Evolutionary conservation across 495 filamentous ascomycete species (phyloP).

Genomic region (Diplogelasinospora grovesii): DNA sequence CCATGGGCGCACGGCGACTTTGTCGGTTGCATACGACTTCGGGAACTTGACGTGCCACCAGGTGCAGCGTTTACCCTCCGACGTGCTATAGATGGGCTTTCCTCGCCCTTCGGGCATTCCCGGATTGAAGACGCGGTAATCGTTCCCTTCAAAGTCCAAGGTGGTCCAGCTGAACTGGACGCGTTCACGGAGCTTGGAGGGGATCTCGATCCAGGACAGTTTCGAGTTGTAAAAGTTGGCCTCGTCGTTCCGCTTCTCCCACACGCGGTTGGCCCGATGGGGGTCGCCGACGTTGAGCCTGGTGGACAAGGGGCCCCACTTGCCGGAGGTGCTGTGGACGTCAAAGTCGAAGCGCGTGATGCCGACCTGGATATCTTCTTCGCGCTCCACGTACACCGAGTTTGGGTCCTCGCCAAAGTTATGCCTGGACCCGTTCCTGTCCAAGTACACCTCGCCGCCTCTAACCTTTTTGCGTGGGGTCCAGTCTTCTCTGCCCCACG

Average conservation of each 20-base stretch:
- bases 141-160: not conserved
- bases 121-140: not conserved
- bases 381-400: not conserved
- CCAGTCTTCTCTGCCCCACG: not conserved
- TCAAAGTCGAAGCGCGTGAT: not conserved
- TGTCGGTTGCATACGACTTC: not conserved
- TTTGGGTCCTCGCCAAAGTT: not conserved
- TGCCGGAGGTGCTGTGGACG: not conserved
- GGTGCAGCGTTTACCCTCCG: not conserved
- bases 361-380: not conserved
- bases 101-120: not conserved
- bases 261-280: not conserved
- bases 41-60: not conserved
- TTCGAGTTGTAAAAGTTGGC: not conserved
- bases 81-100: not conserved
- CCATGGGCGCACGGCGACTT: not conserved
- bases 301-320: not conserved
- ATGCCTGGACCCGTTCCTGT: not conserved
- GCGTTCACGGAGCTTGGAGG: not conserved
- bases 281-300: not conserved
- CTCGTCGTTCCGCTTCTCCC: constrained; percentile 1
- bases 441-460: not conserved
- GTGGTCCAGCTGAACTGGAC: not conserved
- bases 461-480: not conserved
- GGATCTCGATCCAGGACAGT: not conserved